Conservation (phyloP, 1,284 basidiomycete genomes). For the Albatrellus sp. region DNA sequence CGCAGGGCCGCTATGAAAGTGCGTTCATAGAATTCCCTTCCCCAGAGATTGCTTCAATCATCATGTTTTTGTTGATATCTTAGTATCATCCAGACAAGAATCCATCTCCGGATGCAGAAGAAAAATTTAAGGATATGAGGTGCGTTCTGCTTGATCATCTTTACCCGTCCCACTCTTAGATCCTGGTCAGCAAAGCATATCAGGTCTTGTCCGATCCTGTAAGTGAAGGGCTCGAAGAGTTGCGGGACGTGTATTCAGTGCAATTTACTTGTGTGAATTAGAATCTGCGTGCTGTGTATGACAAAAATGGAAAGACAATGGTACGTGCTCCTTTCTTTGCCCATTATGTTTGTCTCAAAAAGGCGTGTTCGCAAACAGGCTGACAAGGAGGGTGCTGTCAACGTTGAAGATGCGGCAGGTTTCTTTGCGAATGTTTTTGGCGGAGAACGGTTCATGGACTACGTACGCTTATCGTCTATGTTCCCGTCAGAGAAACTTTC, state of each 20-base stretch:
- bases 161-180: slow-evolving; percentile 9
- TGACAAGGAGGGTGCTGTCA: slow-evolving; percentile 58
- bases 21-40: slow-evolving; percentile 4
- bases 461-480: slow-evolving; percentile 39
- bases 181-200: slow-evolving; percentile 66
- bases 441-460: slow-evolving; percentile 77
- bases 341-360: background rate
- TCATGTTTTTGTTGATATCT: background rate
- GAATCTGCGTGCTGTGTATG: slow-evolving; percentile 85
- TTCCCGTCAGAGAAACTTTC: background rate
- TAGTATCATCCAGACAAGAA: slow-evolving; percentile 95
- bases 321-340: slow-evolving; percentile 24
- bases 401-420: slow-evolving; percentile 78
- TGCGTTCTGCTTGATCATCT: slow-evolving; percentile 15
- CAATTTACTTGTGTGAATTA: slow-evolving; percentile 16
- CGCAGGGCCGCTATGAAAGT: slow-evolving; percentile 93
- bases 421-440: slow-evolving; percentile 92
- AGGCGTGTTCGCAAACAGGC: slow-evolving; percentile 24
- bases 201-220: slow-evolving; percentile 80
- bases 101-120: slow-evolving; percentile 73
- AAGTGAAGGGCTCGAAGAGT: slow-evolving; percentile 19
- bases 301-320: slow-evolving; percentile 89
- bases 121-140: slow-evolving; percentile 92
- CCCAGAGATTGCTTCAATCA: too few species aligned
- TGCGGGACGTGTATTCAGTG: slow-evolving; percentile 5